phyloP scores from a whole-genome alignment of 2,329 filamentous ascomycete genomes.

The Cryphonectria naterciae region DNA sequence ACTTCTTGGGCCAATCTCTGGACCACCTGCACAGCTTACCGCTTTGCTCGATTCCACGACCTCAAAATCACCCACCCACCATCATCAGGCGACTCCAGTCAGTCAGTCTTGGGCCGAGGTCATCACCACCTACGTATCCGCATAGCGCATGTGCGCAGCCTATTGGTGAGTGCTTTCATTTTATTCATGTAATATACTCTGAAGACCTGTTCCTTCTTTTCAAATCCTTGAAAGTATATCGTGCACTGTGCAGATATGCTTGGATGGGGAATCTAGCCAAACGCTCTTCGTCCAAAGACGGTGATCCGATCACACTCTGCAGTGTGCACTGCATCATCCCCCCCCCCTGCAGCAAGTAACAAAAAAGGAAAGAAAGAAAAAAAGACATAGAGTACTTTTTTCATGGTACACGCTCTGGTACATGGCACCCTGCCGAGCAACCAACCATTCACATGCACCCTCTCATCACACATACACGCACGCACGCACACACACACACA shows the following conservation, averaged over 20 bases:
- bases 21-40: conserved; percentile 24
- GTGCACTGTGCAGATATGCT: not conserved
- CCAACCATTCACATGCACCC: not conserved
- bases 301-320: conserved; percentile 28
- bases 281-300: conserved; percentile 22
- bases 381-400: not conserved
- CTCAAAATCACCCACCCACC: not conserved
- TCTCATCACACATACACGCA: not conserved
- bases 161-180: not conserved
- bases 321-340: conserved; percentile 15
- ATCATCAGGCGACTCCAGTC: not conserved
- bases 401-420: not conserved
- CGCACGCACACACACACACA: not conserved
- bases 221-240: not conserved
- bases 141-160: too few relatives aligned
- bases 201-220: not conserved
- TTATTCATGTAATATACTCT: not conserved
- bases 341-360: conserved; percentile 12
- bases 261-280: conserved; percentile 15
- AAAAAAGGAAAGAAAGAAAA: too few relatives aligned
- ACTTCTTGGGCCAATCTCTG: conserved; percentile 15
- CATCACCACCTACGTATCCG: not conserved
- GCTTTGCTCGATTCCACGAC: not conserved
- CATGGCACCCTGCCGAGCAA: not conserved
- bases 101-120: not conserved